These are phyloP conservation scores for Fusarium camptoceras DNA, from an alignment of 2,329 filamentous ascomycete species.

Conservation along the genomic window DNA sequence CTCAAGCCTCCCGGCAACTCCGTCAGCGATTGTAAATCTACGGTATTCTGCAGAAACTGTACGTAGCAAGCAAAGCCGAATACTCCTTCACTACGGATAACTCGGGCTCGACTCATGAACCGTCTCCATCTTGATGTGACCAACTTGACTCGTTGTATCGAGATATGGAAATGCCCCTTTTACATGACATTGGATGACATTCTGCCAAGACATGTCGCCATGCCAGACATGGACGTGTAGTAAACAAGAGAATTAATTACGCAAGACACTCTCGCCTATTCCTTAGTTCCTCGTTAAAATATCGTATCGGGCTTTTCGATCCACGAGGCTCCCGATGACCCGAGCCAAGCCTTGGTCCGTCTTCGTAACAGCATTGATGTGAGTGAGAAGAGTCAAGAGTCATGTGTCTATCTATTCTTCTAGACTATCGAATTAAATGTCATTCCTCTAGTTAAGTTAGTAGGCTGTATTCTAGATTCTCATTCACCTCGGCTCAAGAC, in stretches of 20 bases:
- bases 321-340: conserved; percentile 14
- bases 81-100: conserved; percentile 9
- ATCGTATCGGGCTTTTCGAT: conserved; percentile 12
- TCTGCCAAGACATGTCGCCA: conserved; percentile 28
- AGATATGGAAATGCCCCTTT: conserved; percentile 5
- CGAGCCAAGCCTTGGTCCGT: conserved; percentile 25
- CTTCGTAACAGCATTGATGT: not conserved
- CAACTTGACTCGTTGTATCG: conserved; percentile 29
- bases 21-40: no score
- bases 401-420: not conserved
- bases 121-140: conserved; percentile 4
- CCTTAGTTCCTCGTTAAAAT: conserved; percentile 11
- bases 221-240: conserved; percentile 22
- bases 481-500: conserved; percentile 19
- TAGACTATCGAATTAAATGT: conserved; percentile 21
- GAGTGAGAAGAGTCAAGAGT: not conserved
- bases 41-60: no score
- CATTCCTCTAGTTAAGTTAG: not conserved
- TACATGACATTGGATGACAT: conserved; percentile 28
- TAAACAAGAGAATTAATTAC: not conserved
- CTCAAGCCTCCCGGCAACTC: conserved; percentile 4
- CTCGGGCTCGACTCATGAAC: conserved; percentile 26
- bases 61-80: conserved; percentile 34
- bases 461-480: not conserved
- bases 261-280: conserved; percentile 28